Percentiles rank a stretch among this genome's conserved stretches.
These are phyloP conservation scores for Cytospora paraplurivora DNA, from an alignment of 2,329 filamentous ascomycete species.

Conservation along the genomic window DNA sequence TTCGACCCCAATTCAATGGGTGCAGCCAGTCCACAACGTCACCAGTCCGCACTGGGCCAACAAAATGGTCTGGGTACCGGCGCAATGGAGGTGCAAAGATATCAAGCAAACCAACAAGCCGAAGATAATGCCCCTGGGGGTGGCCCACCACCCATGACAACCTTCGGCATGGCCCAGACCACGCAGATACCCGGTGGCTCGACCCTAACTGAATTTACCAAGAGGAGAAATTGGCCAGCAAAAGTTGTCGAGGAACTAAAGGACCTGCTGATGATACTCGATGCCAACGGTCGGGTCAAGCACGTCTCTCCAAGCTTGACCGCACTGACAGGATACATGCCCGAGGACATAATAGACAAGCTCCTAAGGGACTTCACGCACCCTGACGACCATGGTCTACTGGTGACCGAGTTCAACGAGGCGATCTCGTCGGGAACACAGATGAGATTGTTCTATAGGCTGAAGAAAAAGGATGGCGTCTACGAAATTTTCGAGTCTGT, in stretches of 20 bases:
- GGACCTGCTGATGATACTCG: constrained; percentile 86
- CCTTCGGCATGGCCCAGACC: constrained; percentile 35
- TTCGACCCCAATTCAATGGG: constrained; percentile 34
- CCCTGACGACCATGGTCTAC: constrained; percentile 79
- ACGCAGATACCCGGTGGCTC: constrained; percentile 41
- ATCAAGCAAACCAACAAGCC: constrained; percentile 28
- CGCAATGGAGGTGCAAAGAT: constrained; percentile 25
- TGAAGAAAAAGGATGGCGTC: constrained; percentile 71
- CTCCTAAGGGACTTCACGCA: constrained; percentile 85
- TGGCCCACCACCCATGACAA: constrained; percentile 45
- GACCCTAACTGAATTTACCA: constrained; percentile 61
- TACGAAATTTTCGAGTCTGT: constrained; percentile 88
- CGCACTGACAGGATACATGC: constrained; percentile 72
- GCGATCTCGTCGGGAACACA: constrained; percentile 79
- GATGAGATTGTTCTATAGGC: constrained; percentile 83
- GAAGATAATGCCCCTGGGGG: constrained; percentile 43
- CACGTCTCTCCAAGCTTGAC: constrained; percentile 83
- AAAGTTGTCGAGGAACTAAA: constrained; percentile 86
- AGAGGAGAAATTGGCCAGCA: constrained; percentile 77
- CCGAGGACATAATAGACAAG: constrained; percentile 69
- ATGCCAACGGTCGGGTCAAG: constrained; percentile 78
- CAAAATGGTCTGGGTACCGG: constrained; percentile 26
- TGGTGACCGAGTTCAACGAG: constrained; percentile 86
- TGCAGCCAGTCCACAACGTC: constrained; percentile 29
- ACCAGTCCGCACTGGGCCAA: constrained; percentile 16